These are phyloP conservation scores for Ophiostoma tasmaniense DNA, from an alignment of 2,329 filamentous ascomycete genomes.

Conservation along the genomic window DNA sequence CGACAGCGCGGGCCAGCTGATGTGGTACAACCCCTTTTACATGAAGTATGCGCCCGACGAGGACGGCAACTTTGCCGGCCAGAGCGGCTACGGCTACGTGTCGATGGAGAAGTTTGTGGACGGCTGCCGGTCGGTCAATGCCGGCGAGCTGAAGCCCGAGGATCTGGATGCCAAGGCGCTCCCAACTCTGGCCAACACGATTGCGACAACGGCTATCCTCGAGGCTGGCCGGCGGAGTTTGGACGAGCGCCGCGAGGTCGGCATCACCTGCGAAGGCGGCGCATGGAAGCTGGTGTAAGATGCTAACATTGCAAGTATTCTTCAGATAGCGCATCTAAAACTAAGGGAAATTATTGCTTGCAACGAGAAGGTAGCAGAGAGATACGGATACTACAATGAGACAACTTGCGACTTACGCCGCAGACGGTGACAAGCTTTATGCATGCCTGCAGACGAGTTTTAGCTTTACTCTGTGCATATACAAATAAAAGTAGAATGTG, in stretches of 20 bases:
- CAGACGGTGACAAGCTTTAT: background rate
- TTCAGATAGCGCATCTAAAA: background rate
- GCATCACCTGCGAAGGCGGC: slow-evolving; percentile 59
- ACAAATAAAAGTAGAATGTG: too few species aligned
- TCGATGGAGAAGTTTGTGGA: slow-evolving; percentile 96
- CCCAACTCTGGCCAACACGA: slow-evolving; percentile 79
- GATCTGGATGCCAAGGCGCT: slow-evolving; percentile 73
- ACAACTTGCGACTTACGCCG: slow-evolving; percentile 2
- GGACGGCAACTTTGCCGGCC: slow-evolving; percentile 87
- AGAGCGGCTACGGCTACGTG: slow-evolving; percentile 86
- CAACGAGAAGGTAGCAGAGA: background rate
- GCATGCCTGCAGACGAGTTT: background rate
- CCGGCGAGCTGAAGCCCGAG: slow-evolving; percentile 60
- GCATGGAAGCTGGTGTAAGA: slow-evolving; percentile 55
- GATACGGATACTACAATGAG: background rate
- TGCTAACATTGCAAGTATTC: background rate
- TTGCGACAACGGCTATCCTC: slow-evolving; percentile 84
- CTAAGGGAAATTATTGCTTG: background rate
- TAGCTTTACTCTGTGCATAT: too few species aligned
- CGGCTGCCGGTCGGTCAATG: slow-evolving; percentile 69
- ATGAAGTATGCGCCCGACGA: slow-evolving; percentile 93
- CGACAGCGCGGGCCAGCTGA: slow-evolving; percentile 59
- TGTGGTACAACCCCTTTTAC: slow-evolving; percentile 92
- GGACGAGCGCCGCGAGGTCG: slow-evolving; percentile 71
- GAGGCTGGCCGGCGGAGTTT: slow-evolving; percentile 78